A percentile compares a stretch with the other conserved stretches of the same genome.
phyloP scores from a whole-genome alignment of 768 basidiomycete species.

The Tremella mesenterica region DNA sequence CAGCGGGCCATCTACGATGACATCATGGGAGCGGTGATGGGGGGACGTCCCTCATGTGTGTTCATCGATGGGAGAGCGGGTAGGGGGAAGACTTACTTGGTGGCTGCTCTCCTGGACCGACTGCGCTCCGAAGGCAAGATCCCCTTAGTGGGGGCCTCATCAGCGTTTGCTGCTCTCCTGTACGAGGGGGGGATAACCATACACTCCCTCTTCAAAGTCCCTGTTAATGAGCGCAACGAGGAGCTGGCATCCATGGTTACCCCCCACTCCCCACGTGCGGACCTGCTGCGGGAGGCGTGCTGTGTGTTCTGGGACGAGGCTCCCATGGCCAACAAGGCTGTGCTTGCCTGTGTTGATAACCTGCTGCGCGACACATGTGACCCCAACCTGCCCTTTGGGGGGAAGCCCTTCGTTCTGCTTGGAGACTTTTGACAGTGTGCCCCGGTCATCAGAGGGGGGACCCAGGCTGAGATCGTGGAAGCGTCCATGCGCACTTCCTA shows the following conservation, averaged over 20 bases:
- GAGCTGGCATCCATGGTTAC: background rate
- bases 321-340: background rate
- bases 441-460: background rate
- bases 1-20: background rate
- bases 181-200: background rate
- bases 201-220: background rate
- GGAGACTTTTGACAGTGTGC: background rate
- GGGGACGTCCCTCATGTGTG: background rate
- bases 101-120: background rate
- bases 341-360: background rate
- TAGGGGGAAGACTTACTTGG: background rate
- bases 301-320: background rate
- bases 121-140: background rate
- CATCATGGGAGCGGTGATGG: background rate
- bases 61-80: background rate
- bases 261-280: background rate
- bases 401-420: background rate
- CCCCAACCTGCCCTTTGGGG: background rate
- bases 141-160: background rate
- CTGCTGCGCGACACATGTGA: background rate
- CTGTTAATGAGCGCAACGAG: background rate
- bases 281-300: background rate
- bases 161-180: background rate
- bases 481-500: background rate
- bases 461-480: background rate